Conservation (phyloP, 2,329 filamentous ascomycete genomes). For the Xylaria multiplex region DNA sequence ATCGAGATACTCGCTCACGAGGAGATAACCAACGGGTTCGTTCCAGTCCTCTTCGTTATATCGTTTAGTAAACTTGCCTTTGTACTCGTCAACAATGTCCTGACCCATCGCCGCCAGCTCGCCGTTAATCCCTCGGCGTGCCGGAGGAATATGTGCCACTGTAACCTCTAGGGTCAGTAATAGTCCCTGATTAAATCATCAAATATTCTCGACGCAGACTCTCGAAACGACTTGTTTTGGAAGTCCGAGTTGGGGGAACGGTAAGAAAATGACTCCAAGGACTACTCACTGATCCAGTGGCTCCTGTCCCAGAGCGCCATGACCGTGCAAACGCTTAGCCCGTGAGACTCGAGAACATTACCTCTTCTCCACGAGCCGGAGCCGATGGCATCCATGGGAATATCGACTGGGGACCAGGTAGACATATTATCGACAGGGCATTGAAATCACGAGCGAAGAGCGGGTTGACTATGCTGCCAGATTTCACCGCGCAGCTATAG, state of each 20-base stretch:
- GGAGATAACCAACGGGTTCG: conserved; percentile 4
- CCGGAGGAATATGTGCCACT: background rate
- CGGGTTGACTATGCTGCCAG: background rate
- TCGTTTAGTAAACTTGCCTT: background rate
- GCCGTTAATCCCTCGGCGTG: background rate
- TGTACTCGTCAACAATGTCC: conserved; percentile 3
- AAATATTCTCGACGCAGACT: background rate
- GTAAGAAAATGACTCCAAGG: background rate
- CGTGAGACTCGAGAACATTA: conserved; percentile 1
- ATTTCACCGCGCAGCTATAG: background rate
- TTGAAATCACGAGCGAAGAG: background rate
- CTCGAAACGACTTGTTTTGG: background rate
- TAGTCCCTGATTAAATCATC: background rate
- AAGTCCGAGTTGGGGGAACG: background rate
- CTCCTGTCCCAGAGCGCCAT: conserved; percentile 1
- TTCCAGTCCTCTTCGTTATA: background rate
- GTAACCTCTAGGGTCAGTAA: background rate
- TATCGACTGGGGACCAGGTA: background rate
- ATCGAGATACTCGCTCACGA: conserved; percentile 4
- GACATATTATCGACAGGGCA: background rate
- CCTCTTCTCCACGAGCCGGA: conserved; percentile 5
- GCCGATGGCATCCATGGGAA: background rate
- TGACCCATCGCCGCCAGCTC: background rate
- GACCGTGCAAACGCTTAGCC: conserved; percentile 4
- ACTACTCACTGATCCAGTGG: conserved; percentile 4